Evolutionary conservation across 1,139 yeast genomes (phyloP).

Genomic region (Ogataea hybrid): DNA sequence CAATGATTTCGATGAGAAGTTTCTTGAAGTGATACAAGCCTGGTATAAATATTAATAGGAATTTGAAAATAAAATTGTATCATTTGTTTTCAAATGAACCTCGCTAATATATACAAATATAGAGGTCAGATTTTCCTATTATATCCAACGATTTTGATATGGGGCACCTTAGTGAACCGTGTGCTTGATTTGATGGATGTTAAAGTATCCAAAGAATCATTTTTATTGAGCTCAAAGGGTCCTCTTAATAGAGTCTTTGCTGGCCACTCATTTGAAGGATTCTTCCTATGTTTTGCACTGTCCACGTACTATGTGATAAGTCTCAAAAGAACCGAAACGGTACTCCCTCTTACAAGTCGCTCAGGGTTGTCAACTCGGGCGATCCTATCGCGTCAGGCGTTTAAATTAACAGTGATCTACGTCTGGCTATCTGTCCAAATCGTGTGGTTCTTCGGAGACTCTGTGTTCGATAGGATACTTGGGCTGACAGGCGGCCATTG

Average conservation of each 20-base stretch:
- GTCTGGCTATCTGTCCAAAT: conserved; percentile 29
- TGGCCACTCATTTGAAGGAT: conserved; percentile 27
- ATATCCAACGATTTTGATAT: conserved; percentile 14
- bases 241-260: conserved; percentile 28
- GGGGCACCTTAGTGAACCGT: conserved; percentile 13
- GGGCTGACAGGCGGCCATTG: conserved; percentile 44
- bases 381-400: conserved; percentile 9
- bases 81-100: background rate
- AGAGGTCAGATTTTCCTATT: conserved; percentile 5
- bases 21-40: conserved; percentile 15
- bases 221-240: conserved; percentile 25
- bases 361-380: background rate
- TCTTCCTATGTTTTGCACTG: conserved; percentile 25
- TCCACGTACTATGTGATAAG: conserved; percentile 31
- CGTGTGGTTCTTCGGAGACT: conserved; percentile 49
- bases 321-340: background rate
- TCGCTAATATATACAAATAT: background rate
- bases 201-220: conserved; percentile 9
- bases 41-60: conserved; percentile 2
- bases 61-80: background rate
- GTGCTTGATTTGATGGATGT: conserved; percentile 11
- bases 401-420: conserved; percentile 20
- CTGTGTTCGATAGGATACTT: conserved; percentile 44
- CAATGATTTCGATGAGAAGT: conserved; percentile 13
- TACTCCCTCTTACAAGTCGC: conserved; percentile 1